Evolutionary conservation across 805 yeast species (phyloP), one percentile per base, ranked within the genome.

Genomic region (Sungouiella blattae): DNA sequence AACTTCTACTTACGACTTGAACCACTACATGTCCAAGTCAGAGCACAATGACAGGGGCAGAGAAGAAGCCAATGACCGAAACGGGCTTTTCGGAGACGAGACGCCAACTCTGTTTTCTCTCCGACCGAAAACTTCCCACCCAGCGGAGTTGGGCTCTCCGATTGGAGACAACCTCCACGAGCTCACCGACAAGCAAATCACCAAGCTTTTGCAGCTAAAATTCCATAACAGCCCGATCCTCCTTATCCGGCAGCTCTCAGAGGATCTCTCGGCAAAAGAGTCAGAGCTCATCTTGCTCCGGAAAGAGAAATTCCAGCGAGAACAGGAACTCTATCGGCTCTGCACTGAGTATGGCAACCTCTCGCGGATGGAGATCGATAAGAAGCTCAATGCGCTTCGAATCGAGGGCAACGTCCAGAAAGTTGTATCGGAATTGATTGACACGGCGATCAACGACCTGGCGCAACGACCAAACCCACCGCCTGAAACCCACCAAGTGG

Each of bases 211-310:
- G 2, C 36, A 35, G 13, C 32, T 57, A 11, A 58, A 59, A 36
- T 61, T 53, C 38, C 38, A 45, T 21, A 47, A 46, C 24, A 53
- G 60, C 38, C 55, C 64, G 0, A 32, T 49, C 15, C 36, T 39
- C 5, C 58, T 74, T 16, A 62, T 75, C 4, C 57, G 71, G 25
- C 80, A 73, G 43, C 50, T 75, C 13, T 69, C 78, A 0, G 41
- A 59, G 2, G 80, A 75, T 35, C 47, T 75, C 40, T 71, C 76
- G 1, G 54, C 58, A 23, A 60, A 75, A 23, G 78, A 75, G 35
- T 60, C 70, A 1, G 76, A 73, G 43, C 55, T 73, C 28, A 54
- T 64, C 2, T 44, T 69, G 13, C 43, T 64, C 25, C 56, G 71
- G 8, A 50, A 55, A 35, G 56, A 54, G 25, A 53, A 57, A 37